These are phyloP conservation scores for Ustilago loliicola DNA, from an alignment of 1,284 basidiomycete genomes.

Conservation along the genomic window DNA sequence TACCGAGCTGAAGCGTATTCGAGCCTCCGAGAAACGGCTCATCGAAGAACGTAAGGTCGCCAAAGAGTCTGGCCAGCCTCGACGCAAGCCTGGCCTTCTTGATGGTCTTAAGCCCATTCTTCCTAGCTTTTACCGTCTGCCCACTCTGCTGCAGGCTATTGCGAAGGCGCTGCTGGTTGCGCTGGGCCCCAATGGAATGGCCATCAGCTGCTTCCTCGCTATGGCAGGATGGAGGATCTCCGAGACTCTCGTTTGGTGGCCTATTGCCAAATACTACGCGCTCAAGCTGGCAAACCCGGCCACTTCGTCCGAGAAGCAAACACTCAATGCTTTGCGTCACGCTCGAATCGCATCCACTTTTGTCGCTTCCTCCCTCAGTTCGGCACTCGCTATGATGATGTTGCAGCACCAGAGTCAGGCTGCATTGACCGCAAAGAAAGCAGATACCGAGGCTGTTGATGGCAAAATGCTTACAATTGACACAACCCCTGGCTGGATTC, in stretches of 20 bases:
- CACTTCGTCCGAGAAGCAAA: constrained; percentile 12
- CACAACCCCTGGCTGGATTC: constrained; percentile 45
- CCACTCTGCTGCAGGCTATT: constrained; percentile 31
- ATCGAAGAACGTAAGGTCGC: constrained; percentile 42
- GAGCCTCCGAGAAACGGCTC: constrained; percentile 33
- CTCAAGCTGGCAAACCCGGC: constrained; percentile 34
- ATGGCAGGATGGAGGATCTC: constrained; percentile 55
- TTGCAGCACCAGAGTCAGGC: constrained; percentile 44
- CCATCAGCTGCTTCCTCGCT: constrained; percentile 50
- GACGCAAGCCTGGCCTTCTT: constrained; percentile 10
- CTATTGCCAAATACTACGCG: constrained; percentile 48
- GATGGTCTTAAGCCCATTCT: constrained; percentile 29
- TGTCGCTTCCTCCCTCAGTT: constrained; percentile 49
- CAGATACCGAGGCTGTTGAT: not conserved
- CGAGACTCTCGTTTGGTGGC: constrained; percentile 54
- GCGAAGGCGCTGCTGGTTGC: constrained; percentile 38
- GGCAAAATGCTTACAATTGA: constrained; percentile 33
- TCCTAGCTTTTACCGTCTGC: constrained; percentile 35
- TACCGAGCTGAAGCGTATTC: constrained; percentile 45
- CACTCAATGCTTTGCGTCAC: constrained; percentile 9
- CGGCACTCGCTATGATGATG: constrained; percentile 49
- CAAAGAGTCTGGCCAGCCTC: constrained; percentile 20
- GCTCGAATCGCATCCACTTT: constrained; percentile 53
- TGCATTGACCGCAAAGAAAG: constrained; percentile 20
- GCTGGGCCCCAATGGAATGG: constrained; percentile 54